A percentile compares a stretch with the other conserved stretches of the same genome.
Evolutionary conservation across 2,329 filamentous ascomycete genomes (phyloP).

Genomic region (Apiospora kogelbergensis): DNA sequence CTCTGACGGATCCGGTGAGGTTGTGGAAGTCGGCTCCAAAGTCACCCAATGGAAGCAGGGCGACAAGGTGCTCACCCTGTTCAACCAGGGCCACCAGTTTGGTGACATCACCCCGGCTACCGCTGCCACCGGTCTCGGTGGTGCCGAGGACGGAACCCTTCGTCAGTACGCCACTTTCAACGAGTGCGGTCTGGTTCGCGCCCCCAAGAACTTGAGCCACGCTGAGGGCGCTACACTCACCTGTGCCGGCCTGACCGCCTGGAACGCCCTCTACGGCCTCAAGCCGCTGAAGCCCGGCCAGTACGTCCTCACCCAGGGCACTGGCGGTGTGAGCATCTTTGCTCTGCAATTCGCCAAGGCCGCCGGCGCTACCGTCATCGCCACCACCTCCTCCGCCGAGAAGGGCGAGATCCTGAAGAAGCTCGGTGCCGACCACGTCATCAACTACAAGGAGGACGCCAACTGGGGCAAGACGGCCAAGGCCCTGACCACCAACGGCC

Average conservation of each 20-base stretch:
- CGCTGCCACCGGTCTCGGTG: constrained; percentile 62
- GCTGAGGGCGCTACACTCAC: constrained; percentile 57
- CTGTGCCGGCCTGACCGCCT: constrained; percentile 63
- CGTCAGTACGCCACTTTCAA: constrained; percentile 67
- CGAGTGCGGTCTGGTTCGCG: constrained; percentile 64
- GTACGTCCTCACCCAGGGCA: constrained; percentile 67
- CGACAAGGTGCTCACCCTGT: constrained; percentile 60
- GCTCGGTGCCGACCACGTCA: constrained; percentile 49
- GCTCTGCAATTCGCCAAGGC: constrained; percentile 58
- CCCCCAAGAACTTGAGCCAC: constrained; percentile 55
- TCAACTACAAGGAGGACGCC: constrained; percentile 48
- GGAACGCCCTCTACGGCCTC: constrained; percentile 65
- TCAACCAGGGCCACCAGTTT: constrained; percentile 55
- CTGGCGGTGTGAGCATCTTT: constrained; percentile 67
- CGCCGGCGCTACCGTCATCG: constrained; percentile 48
- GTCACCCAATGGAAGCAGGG: constrained; percentile 50
- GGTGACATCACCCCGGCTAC: constrained; percentile 38
- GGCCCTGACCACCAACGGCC: constrained; percentile 40
- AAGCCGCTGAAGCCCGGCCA: constrained; percentile 52
- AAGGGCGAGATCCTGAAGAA: constrained; percentile 44
- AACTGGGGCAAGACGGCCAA: constrained; percentile 47
- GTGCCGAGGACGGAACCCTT: constrained; percentile 65
- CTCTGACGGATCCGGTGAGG: constrained; percentile 54
- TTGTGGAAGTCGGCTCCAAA: constrained; percentile 50
- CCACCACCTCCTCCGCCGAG: constrained; percentile 46